phyloP scores from a whole-genome alignment of 129 eudicot genomes.

The Arctium minus region DNA sequence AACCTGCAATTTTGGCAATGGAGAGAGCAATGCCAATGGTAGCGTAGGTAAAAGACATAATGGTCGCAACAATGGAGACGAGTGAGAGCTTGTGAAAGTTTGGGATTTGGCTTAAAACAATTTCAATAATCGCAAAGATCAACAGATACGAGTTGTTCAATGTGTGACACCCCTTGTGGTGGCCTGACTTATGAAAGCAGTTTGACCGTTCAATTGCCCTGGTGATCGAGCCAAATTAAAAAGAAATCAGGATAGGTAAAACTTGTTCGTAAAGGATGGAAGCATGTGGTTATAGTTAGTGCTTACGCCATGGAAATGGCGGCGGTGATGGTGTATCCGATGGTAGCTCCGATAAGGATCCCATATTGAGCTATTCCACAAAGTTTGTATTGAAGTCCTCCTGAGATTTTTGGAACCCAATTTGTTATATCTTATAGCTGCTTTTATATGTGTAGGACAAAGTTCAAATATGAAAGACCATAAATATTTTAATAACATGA shows the following conservation, averaged over 20 bases:
- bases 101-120: slow-evolving; percentile 48
- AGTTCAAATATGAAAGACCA: not conserved
- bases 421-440: not conserved
- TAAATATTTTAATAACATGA: not conserved
- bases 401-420: not conserved
- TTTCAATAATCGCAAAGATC: slow-evolving; percentile 35
- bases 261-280: not conserved
- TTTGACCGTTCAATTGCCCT: slow-evolving; percentile 45
- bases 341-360: slow-evolving; percentile 38
- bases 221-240: not conserved
- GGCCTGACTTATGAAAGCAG: slow-evolving; percentile 46
- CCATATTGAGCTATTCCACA: slow-evolving; percentile 55
- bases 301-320: slow-evolving; percentile 54
- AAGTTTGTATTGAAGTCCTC: not conserved
- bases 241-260: not conserved
- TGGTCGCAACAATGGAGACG: slow-evolving; percentile 46
- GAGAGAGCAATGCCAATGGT: slow-evolving; percentile 47
- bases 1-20: slow-evolving; percentile 30
- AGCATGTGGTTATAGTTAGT: not conserved
- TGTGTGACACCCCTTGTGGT: slow-evolving; percentile 29
- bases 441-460: not conserved
- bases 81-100: slow-evolving; percentile 42
- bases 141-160: slow-evolving; percentile 37
- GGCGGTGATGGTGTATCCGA: slow-evolving; percentile 62
- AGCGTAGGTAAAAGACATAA: slow-evolving; percentile 52